Conservation (phyloP, 768 basidiomycete genomes). For the Scleroderma bovista region DNA sequence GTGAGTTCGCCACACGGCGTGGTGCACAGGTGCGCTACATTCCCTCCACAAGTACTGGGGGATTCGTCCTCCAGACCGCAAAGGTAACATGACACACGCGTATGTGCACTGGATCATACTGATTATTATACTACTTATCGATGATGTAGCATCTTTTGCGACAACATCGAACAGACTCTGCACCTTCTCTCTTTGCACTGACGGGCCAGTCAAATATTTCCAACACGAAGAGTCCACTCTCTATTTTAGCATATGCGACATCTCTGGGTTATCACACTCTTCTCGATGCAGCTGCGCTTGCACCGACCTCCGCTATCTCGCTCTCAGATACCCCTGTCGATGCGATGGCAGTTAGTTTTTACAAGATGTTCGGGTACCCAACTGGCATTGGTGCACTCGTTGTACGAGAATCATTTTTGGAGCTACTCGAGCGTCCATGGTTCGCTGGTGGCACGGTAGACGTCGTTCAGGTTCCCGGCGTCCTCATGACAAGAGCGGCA, state of each 20-base stretch:
- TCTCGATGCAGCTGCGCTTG: slow-evolving; percentile 80
- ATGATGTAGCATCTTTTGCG: slow-evolving; percentile 48
- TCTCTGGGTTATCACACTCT: slow-evolving; percentile 68
- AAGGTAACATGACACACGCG: slow-evolving; percentile 42
- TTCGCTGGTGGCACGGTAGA: slow-evolving; percentile 82
- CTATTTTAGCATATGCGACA: slow-evolving; percentile 57
- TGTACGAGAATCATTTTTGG: slow-evolving; percentile 64
- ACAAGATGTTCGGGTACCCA: slow-evolving; percentile 89
- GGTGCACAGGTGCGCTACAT: slow-evolving; percentile 62
- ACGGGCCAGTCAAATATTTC: slow-evolving; percentile 83
- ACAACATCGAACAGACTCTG: slow-evolving; percentile 38
- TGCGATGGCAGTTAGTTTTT: slow-evolving; percentile 79
- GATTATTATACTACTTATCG: background rate
- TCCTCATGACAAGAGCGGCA: slow-evolving; percentile 52
- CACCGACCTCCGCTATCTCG: slow-evolving; percentile 64
- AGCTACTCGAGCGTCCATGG: slow-evolving; percentile 65
- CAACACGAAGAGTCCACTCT: slow-evolving; percentile 65
- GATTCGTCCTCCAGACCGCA: slow-evolving; percentile 51
- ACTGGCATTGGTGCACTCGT: slow-evolving; percentile 80
- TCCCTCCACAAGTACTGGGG: slow-evolving; percentile 56
- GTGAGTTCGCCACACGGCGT: slow-evolving; percentile 56
- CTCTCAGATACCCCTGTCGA: slow-evolving; percentile 65
- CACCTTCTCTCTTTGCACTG: slow-evolving; percentile 62
- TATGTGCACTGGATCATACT: slow-evolving; percentile 15
- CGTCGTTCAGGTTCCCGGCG: slow-evolving; percentile 78